Base-by-base conservation (phyloP, 257 asterid species). In the Echium plantagineum region DNA sequence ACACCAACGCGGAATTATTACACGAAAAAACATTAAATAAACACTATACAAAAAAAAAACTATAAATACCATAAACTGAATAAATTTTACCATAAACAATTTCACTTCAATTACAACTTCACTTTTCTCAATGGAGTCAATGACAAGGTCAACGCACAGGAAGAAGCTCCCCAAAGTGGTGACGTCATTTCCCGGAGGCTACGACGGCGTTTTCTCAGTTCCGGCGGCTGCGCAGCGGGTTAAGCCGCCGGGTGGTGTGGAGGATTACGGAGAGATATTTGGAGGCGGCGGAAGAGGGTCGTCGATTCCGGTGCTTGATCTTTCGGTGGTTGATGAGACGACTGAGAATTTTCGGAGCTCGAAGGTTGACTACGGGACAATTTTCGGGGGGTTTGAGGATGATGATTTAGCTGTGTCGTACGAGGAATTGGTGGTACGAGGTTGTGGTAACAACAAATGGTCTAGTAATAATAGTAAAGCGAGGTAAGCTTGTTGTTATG, bases 271-370 rank as follows among this genome's bases (percentile, higher is more conserved):
- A 1, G 97, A 90, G 85, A 86, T 90, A 67, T 90, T 90, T 70
- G 66, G 84, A 19, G 74, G 62, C 62, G 62, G 81, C 5, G 64
- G 84, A 17, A 75, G 85, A 13, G 72, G 65, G 26, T 69, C 85
- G 13, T 83, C 96, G 68, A 86, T 86, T 65, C 97, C 96, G 35
- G 82, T 86, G 66, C 85, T 90, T 64, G 97, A 90, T 70, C 85
- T 84, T 55, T 64, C 93, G 56, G 75, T 58, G 20, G 69, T 90
- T 21, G 87, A 81, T 18, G 80, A 73, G 22, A 17, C 73, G 72
- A 66, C 62, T 38, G 10, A 59, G 59, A 58, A 86, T 64, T 62
- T 58, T 77, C 60, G 81, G 21, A 5, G 87, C 73, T 61, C 49
- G 15, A 74, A 77, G 67, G 68, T 79, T 60, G 95, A 90, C 67